Conservation (phyloP, 75 land plant genomes). For the Pinus tabuliformis region DNA sequence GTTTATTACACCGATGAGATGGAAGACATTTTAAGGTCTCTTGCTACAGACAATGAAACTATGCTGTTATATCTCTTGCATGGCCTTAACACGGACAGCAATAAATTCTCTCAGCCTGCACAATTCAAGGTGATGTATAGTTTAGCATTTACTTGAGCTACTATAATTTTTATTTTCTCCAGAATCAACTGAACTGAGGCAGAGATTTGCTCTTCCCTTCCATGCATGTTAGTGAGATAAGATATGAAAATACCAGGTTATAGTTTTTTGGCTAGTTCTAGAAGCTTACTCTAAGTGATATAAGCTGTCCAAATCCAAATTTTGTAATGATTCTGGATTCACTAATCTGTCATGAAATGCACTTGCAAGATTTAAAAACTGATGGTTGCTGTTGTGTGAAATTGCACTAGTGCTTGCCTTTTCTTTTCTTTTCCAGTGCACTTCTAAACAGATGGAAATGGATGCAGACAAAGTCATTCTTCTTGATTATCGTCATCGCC, state of each 20-base stretch:
- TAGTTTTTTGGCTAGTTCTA: not conserved
- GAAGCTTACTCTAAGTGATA: not conserved
- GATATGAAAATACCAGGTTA: not conserved
- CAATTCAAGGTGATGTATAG: constrained; percentile 51
- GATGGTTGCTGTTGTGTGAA: not conserved
- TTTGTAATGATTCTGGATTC: not conserved
- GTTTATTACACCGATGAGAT: constrained; percentile 82
- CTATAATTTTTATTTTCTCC: not conserved
- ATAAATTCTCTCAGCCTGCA: constrained; percentile 79
- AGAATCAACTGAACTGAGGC: not conserved
- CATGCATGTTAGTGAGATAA: not conserved
- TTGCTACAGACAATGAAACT: constrained; percentile 26
- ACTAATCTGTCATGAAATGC: not conserved
- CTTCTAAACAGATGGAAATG: not conserved
- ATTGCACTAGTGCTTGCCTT: not conserved
- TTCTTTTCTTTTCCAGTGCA: not conserved
- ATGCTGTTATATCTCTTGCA: constrained; percentile 69
- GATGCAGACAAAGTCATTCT: not conserved
- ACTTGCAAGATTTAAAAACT: not conserved
- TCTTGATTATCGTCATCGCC: not conserved
- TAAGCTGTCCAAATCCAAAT: too few relatives aligned
- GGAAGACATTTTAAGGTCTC: constrained; percentile 27
- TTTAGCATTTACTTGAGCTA: too few relatives aligned
- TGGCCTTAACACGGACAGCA: constrained; percentile 90
- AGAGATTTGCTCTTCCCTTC: not conserved